Evolutionary conservation across 2,329 filamentous ascomycete genomes (phyloP), one percentile per base, ranked within the genome.

Genomic region (Aspergillus brasiliensis): DNA sequence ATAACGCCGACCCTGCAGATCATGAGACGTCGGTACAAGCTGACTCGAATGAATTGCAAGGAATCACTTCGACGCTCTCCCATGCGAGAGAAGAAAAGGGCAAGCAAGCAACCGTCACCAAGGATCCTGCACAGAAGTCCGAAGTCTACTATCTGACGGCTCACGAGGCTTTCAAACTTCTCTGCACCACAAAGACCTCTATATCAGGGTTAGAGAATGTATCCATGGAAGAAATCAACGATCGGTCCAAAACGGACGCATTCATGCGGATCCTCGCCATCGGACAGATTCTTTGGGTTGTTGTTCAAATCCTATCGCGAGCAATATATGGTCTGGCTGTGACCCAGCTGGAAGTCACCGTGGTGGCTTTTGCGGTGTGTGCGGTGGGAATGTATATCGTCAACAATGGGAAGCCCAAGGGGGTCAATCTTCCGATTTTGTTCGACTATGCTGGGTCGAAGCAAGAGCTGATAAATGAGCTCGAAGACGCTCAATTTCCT

Each of bases 401-500:
- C 0, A 42, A 42, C 40, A 7, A 6, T 5, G 40, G 40, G 10
- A 42, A 42, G 40, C 40, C 40, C 1, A 21, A 10, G 1, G 40
- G 40, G 1, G 40, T 42, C 17, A 11, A 21, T 4, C 3, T 42
- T 19, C 40, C 40, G 8, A 21, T 42, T 3, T 8, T 42, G 7
- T 42, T 42, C 8, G 17, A 21, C 2, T 42, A 42, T 11, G 3
- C 8, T 5, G 40, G 17, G 40, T 1, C 38, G 3, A 42, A 5
- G 15, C 3, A 11, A 3, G 8, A 10, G 15, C 7, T 42, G 8
- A 1, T 2, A 10, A 19, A 10, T 3, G 8, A 19, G 3, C n/a
- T 42, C 1, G 3, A 21, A 5, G 5, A 11, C 0, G 5, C 17
- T 8, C 1, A 0, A 3, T 11, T 42, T 2, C 38, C 38, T 10